A percentile compares a stretch with the other conserved stretches of the same genome.
Conservation (phyloP, 2,329 filamentous ascomycete genomes). For the Colletotrichum destructivum region DNA sequence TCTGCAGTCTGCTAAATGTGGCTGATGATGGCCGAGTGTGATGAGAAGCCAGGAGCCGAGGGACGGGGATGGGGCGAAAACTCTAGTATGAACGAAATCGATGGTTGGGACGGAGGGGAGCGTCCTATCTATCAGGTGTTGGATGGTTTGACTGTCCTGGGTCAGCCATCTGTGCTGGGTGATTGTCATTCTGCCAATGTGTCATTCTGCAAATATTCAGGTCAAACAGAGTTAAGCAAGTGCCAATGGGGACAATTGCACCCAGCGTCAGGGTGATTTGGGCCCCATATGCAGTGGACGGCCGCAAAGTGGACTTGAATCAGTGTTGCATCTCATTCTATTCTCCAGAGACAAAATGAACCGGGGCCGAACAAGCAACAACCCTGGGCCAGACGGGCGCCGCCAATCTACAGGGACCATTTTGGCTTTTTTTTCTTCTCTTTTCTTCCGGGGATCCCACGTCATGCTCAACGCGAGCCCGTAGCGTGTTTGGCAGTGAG, state of each 20-base stretch:
- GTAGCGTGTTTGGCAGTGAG: conserved; percentile 27
- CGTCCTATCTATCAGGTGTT: neutral
- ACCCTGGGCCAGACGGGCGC: conserved; percentile 2
- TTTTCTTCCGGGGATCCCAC: conserved; percentile 11
- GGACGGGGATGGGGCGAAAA: conserved; percentile 13
- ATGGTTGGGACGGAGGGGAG: neutral
- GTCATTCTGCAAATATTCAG: neutral
- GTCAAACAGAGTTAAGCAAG: neutral
- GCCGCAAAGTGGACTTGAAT: neutral
- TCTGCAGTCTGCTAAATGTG: too few relatives aligned
- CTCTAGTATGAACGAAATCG: neutral
- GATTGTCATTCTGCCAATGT: neutral
- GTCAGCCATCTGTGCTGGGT: too few relatives aligned
- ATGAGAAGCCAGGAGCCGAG: conserved; percentile 17
- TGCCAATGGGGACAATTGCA: neutral
- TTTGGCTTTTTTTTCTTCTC: conserved; percentile 2
- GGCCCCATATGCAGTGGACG: conserved; percentile 2
- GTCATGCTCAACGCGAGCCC: conserved; percentile 23
- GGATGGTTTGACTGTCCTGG: neutral
- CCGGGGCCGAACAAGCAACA: conserved; percentile 11
- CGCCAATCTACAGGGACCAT: conserved; percentile 19
- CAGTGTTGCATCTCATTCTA: conserved; percentile 19
- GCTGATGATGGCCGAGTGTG: neutral
- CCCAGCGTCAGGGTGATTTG: conserved; percentile 5
- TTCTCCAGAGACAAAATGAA: conserved; percentile 5